phyloP scores from a whole-genome alignment of 164 flowering plant genomes.

The Liriodendron chinense region DNA sequence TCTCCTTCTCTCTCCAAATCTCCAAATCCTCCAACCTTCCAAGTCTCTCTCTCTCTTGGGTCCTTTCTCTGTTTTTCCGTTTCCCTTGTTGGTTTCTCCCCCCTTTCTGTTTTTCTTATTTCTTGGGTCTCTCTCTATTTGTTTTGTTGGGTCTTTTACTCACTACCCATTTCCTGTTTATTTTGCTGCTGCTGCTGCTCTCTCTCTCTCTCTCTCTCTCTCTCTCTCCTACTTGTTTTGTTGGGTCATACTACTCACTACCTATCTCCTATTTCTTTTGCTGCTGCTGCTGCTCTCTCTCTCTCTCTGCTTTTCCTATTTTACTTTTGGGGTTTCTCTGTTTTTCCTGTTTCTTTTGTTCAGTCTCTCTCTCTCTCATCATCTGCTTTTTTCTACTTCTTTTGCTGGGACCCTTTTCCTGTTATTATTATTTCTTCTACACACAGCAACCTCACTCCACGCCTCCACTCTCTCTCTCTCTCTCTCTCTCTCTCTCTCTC shows the following conservation, averaged over 20 bases:
- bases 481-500: not conserved
- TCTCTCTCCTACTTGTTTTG: no score
- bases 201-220: not conserved
- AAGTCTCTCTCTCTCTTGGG: not conserved
- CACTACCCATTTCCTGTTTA: not conserved
- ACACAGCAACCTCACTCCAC: slow-evolving; percentile 23
- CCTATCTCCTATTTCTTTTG: not conserved
- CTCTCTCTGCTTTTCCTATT: not conserved
- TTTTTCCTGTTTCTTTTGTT: not conserved
- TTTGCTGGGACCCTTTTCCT: slow-evolving; percentile 16
- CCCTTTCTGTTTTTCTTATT: not conserved
- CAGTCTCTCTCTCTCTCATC: slow-evolving; percentile 5
- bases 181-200: not conserved
- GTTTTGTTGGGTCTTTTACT: not conserved
- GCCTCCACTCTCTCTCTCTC: not conserved
- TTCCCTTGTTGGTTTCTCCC: not conserved
- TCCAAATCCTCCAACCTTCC: not conserved
- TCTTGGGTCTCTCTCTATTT: no score
- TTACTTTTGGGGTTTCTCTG: no score
- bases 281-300: not conserved
- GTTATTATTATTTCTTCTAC: slow-evolving; percentile 34
- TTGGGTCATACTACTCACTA: not conserved
- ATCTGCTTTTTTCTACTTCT: not conserved
- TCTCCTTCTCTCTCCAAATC: not conserved
- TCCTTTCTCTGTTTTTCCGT: no score